phyloP scores from a whole-genome alignment of 495 filamentous ascomycete species.

The Chaetomium tenue region DNA sequence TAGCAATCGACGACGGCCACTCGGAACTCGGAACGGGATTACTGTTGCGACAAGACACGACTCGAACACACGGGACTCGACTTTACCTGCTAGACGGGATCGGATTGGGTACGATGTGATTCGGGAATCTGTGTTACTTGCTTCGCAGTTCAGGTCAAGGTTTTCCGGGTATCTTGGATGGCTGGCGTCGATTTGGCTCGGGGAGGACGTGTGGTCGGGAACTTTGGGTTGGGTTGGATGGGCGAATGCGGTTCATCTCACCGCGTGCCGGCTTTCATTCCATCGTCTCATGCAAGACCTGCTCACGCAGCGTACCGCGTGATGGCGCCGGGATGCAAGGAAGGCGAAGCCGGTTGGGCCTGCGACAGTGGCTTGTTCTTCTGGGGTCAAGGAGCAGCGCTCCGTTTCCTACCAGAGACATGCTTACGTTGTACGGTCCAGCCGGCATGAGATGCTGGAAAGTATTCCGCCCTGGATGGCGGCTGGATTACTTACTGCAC shows the following conservation, averaged over 20 bases:
- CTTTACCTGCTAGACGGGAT: conserved; percentile 29
- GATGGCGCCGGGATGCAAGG: background rate
- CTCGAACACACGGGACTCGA: conserved; percentile 10
- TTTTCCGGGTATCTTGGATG: conserved; percentile 19
- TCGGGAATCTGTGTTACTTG: conserved; percentile 13
- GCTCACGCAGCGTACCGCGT: background rate
- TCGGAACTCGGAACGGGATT: conserved; percentile 23
- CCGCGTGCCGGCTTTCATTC: conserved; percentile 12
- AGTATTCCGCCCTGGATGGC: conserved; percentile 22
- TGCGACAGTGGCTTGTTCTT: conserved; percentile 6
- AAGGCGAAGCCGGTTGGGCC: conserved; percentile 11
- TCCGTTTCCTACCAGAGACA: background rate
- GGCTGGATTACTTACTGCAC: conserved; percentile 16
- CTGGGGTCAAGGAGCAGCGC: conserved; percentile 3
- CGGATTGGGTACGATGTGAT: conserved; percentile 5
- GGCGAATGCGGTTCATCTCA: conserved; percentile 23
- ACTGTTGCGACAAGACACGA: conserved; percentile 25
- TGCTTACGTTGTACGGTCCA: background rate
- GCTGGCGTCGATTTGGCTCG: background rate
- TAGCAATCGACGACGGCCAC: background rate
- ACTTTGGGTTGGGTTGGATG: background rate
- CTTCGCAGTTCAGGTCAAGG: conserved; percentile 41
- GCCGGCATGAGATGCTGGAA: conserved; percentile 19
- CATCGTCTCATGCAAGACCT: background rate
- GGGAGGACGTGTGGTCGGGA: background rate